Percentiles rank a stretch among this genome's conserved stretches.
phyloP scores from a whole-genome alignment of 441 rosid genomes.

The Arabidopsis hybrid region DNA sequence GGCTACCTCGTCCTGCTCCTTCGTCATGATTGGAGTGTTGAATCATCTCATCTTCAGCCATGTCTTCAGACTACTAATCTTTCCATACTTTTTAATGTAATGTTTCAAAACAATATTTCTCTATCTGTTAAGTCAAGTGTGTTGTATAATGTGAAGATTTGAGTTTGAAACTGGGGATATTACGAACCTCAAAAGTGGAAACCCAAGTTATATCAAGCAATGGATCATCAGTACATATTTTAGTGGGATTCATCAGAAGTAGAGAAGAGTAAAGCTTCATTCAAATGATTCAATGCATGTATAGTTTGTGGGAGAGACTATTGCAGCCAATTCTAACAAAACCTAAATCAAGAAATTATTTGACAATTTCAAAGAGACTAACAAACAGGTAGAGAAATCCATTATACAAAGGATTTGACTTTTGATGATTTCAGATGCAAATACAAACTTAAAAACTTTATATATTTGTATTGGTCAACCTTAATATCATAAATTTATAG shows the following conservation, averaged over 20 bases:
- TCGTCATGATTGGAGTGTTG: slow-evolving; percentile 54
- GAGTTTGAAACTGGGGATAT: slow-evolving; percentile 28
- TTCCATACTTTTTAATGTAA: slow-evolving; percentile 27
- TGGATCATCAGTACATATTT: neutral
- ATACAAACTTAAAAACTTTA: neutral
- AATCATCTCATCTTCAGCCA: slow-evolving; percentile 25
- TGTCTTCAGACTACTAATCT: neutral
- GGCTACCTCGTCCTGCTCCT: slow-evolving; percentile 77
- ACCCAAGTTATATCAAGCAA: slow-evolving; percentile 13
- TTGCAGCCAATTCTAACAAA: neutral
- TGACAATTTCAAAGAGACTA: slow-evolving; percentile 10
- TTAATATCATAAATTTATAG: too few species aligned
- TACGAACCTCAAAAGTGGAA: slow-evolving; percentile 1
- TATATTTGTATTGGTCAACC: neutral
- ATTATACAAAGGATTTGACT: neutral
- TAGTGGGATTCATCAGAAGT: neutral
- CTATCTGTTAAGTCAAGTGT: slow-evolving; percentile 14
- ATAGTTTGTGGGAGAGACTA: neutral
- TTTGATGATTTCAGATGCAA: neutral
- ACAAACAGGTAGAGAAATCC: neutral
- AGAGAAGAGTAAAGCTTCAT: neutral
- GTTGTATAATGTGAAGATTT: slow-evolving; percentile 36
- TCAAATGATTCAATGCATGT: neutral
- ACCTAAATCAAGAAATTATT: neutral
- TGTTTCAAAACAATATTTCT: slow-evolving; percentile 9